Percentiles rank a stretch among this genome's conserved stretches.
Conservation (phyloP, 352 stramenopile species). For the Albugo candida region DNA sequence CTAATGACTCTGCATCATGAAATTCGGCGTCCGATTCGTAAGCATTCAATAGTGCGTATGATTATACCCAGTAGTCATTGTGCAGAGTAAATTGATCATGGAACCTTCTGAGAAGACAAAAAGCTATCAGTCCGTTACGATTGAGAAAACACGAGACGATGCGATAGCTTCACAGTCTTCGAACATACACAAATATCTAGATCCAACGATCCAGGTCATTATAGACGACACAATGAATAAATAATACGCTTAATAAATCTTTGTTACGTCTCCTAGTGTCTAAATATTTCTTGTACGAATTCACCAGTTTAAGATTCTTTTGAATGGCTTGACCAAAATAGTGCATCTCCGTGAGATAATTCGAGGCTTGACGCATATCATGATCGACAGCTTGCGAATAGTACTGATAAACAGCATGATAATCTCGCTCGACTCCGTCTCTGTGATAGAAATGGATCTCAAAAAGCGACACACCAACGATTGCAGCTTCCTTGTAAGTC, state of each 20-base stretch:
- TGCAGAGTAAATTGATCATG: no score
- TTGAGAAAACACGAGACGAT: no score
- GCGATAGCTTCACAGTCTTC: no score
- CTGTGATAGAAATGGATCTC: slow-evolving; percentile 60
- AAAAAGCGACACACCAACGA: slow-evolving; percentile 61
- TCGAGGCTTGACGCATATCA: slow-evolving; percentile 72
- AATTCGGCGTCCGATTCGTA: no score
- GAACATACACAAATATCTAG: no score
- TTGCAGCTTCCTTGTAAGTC: slow-evolving; percentile 53
- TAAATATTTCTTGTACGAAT: slow-evolving; percentile 75
- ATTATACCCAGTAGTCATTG: no score
- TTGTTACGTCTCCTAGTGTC: slow-evolving; percentile 24
- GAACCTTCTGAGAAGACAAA: no score
- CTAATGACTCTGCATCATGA: no score
- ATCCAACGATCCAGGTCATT: no score
- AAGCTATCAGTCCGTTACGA: no score
- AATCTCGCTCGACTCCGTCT: slow-evolving; percentile 43
- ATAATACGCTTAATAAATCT: background rate
- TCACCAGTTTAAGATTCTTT: slow-evolving; percentile 51
- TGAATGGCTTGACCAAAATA: slow-evolving; percentile 49
- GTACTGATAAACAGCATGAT: slow-evolving; percentile 59
- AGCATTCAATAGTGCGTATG: no score
- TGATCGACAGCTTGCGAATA: slow-evolving; percentile 71
- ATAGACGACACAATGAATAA: no score
- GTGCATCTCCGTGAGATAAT: slow-evolving; percentile 80